Percentiles rank a stretch among this genome's conserved stretches.
These are phyloP conservation scores for Zygoascus sp. DNA, from an alignment of 1,139 yeast species.

Conservation along the genomic window DNA sequence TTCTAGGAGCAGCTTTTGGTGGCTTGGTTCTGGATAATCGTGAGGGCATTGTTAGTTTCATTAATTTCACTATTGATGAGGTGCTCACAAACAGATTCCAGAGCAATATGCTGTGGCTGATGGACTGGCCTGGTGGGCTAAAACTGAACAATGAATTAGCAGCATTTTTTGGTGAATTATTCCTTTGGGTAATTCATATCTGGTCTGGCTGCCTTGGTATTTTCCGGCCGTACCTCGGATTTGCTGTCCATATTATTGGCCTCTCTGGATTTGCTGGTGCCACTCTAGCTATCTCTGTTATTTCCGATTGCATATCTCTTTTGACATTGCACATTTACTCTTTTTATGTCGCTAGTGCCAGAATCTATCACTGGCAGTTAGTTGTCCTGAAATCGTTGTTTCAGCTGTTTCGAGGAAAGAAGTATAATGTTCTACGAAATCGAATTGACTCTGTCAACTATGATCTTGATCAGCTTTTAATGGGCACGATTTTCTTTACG, in stretches of 20 bases:
- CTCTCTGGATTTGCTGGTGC: constrained; percentile 50
- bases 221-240: constrained; percentile 34
- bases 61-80: constrained; percentile 36
- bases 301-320: constrained; percentile 60
- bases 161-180: constrained; percentile 77
- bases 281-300: constrained; percentile 62
- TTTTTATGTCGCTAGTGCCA: constrained; percentile 74
- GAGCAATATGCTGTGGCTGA: constrained; percentile 63
- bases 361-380: constrained; percentile 72
- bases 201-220: constrained; percentile 43
- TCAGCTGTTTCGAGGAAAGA: constrained; percentile 84
- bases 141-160: constrained; percentile 87
- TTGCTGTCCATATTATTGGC: constrained; percentile 38
- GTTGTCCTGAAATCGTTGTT: constrained; percentile 67
- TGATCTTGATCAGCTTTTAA: constrained; percentile 76
- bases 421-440: constrained; percentile 73
- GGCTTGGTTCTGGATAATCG: constrained; percentile 47
- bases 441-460: constrained; percentile 83
- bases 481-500: constrained; percentile 87
- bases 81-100: constrained; percentile 42
- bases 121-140: constrained; percentile 90
- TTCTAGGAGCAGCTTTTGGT: constrained; percentile 65
- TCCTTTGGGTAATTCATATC: constrained; percentile 75
- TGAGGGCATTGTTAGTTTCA: constrained; percentile 31
- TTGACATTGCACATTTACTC: constrained; percentile 68